Evolutionary conservation across 1,284 basidiomycete species (phyloP).

Genomic region (Malassezia arunalokei): DNA sequence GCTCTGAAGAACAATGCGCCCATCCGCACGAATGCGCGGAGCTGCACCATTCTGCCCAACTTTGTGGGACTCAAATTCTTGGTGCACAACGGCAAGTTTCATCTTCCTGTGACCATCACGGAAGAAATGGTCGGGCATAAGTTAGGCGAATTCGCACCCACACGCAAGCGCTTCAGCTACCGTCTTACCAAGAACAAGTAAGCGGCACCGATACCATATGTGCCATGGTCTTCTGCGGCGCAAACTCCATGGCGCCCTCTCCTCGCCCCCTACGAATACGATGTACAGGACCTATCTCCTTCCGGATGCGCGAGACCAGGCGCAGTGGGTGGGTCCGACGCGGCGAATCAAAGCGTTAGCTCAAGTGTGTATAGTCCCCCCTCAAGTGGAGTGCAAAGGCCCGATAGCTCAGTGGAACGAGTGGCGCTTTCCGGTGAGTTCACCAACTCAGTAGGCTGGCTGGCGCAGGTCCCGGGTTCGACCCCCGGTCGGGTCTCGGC

Average conservation of each 20-base stretch:
- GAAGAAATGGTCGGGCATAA: slow-evolving; percentile 99
- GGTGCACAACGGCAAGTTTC: slow-evolving; percentile 89
- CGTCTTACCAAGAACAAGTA: slow-evolving; percentile 22
- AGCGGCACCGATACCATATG: slow-evolving; percentile 3
- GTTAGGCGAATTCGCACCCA: slow-evolving; percentile 83
- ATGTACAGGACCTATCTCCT: too few relatives aligned
- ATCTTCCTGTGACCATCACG: slow-evolving; percentile 69
- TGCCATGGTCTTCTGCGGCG: not conserved
- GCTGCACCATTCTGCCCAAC: slow-evolving; percentile 77
- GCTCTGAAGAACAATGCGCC: slow-evolving; percentile 70
- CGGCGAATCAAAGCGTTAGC: too few relatives aligned
- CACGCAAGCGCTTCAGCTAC: slow-evolving; percentile 55
- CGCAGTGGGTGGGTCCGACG: too few relatives aligned
- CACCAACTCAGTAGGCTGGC: slow-evolving; percentile 4
- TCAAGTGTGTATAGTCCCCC: not conserved
- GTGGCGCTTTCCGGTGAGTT: slow-evolving; percentile 18
- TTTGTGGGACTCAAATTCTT: slow-evolving; percentile 58
- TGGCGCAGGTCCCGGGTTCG: slow-evolving; percentile 21
- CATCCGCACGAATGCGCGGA: slow-evolving; percentile 75
- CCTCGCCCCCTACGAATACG: not conserved
- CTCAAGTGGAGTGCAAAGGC: not conserved
- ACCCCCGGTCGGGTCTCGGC: slow-evolving; percentile 18
- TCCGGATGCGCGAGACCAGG: too few relatives aligned
- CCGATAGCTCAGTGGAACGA: slow-evolving; percentile 20
- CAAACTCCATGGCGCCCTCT: not conserved